These are phyloP conservation scores for Cryptosporidium viatorum DNA, from an alignment of 169 alveolate species.

Conservation along the genomic window DNA sequence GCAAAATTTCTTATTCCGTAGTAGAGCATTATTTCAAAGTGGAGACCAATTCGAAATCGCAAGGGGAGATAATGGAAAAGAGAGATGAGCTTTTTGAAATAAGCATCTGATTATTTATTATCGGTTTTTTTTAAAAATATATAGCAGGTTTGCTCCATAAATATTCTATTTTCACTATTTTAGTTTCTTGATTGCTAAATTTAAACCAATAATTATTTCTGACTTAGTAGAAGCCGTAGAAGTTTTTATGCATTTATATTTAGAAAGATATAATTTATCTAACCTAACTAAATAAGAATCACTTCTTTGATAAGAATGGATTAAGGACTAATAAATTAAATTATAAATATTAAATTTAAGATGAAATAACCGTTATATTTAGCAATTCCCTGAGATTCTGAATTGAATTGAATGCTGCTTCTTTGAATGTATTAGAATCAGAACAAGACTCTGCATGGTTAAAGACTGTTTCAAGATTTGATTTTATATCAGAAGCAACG, in stretches of 20 bases:
- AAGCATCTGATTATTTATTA: not conserved
- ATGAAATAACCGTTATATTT: not conserved
- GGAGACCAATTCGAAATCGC: conserved; percentile 40
- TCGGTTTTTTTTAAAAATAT: not conserved
- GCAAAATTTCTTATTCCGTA: conserved; percentile 58
- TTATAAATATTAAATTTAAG: not conserved
- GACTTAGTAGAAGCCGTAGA: too few species aligned
- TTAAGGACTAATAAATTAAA: too few species aligned
- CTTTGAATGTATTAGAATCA: conserved; percentile 6
- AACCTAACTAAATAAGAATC: not conserved
- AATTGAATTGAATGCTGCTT: not conserved
- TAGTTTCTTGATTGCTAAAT: not conserved
- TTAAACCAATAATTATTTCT: not conserved
- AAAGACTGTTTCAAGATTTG: not conserved
- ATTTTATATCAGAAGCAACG: conserved; percentile 1
- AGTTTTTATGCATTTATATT: too few species aligned
- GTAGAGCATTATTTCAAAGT: conserved; percentile 20
- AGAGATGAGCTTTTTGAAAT: conserved; percentile 64
- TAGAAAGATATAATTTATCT: not conserved
- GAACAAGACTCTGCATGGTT: conserved; percentile 1
- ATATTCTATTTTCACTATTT: not conserved
- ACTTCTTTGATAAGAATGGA: not conserved
- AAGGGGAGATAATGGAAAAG: conserved; percentile 46
- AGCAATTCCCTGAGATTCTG: conserved; percentile 9
- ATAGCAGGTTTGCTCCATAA: not conserved